Base-by-base conservation (phyloP, 352 stramenopile species). In the Globisporangium echinulatum region DNA sequence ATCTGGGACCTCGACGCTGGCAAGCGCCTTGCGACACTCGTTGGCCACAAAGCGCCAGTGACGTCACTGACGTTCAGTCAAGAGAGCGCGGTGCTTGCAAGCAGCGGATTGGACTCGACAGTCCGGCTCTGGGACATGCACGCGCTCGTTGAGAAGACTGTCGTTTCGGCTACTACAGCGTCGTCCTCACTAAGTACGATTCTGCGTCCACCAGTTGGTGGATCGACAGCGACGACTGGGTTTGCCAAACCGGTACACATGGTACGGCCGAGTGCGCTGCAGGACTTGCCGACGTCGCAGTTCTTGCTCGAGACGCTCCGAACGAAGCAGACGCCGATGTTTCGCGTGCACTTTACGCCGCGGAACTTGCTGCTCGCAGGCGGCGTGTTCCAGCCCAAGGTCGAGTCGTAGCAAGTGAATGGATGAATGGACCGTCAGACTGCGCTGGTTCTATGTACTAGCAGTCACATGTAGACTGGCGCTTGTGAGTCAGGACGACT, bases 1-100 rank as follows among this genome's bases (percentile, higher is more conserved):
- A 79, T 98, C 63, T 98, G 94, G 93, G 94, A 98, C 68, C 75
- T 98, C 46, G 90, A 94, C 14, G 85, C 82, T 7, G 83, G 85
- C 33, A 92, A 94, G 67, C 76, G 84, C n/a, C 55, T 97, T 7
- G 82, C 91, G 62, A 94, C 85, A 36, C 71, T 94, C 9, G 74
- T 89, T 56, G 85, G 85, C 19, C 85, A 94, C 66, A 87, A 83
- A 56, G 79, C 70, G 8, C 80, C 74, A 50, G 79, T 94, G 39
- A 88, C 82, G 19, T 90, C 80, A 57, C 69, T 94, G 19, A 72
- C 77, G 40, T 94, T 94, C 48, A 92, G 82, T 40, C 77, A 82
- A 54, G 85, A 94, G 56, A 91, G 82, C 59, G 71, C 81, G 19
- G 75, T 94, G 54, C 62, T 94, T 49, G 82, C 79, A 14, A 92